phyloP scores from a whole-genome alignment of 2,329 filamentous ascomycete species.

The Macrophomina pseudophaseolina region DNA sequence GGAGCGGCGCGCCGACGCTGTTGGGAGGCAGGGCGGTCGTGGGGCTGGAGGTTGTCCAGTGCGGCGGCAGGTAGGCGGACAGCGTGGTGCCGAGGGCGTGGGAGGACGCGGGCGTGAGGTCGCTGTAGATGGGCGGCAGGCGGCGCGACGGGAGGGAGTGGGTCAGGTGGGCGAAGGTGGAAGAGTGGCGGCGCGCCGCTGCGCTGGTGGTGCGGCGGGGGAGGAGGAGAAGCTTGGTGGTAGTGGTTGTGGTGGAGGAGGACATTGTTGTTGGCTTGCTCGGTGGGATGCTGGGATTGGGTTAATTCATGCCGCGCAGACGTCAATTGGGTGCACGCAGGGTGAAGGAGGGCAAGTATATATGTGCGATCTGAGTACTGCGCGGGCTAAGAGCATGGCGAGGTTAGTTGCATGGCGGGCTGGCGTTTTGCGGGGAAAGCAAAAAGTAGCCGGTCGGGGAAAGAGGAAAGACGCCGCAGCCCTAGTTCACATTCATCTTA shows the following conservation, averaged over 20 bases:
- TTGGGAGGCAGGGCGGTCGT: not conserved
- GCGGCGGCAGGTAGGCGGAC: slow-evolving; percentile 31
- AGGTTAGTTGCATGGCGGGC: not conserved
- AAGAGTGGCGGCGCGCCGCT: not conserved
- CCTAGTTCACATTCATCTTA: not conserved
- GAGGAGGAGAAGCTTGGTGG: not conserved
- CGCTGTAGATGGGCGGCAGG: slow-evolving; percentile 59
- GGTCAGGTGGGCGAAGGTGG: slow-evolving; percentile 10
- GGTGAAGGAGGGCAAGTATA: not conserved
- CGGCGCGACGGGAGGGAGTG: slow-evolving; percentile 53
- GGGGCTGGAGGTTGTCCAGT: slow-evolving; percentile 16
- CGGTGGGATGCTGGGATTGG: not conserved
- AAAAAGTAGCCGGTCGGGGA: slow-evolving; percentile 8
- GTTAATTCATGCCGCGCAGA: not conserved
- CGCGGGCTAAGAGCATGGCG: not conserved
- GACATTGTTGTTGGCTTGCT: not conserved
- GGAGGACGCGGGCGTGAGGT: slow-evolving; percentile 65
- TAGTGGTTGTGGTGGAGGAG: not conserved
- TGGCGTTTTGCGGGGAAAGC: slow-evolving; percentile 10
- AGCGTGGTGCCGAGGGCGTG: slow-evolving; percentile 64
- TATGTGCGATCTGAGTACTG: not conserved
- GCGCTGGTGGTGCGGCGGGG: not conserved
- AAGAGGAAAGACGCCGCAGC: slow-evolving; percentile 2
- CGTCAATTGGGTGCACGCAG: not conserved
- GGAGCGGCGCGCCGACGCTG: slow-evolving; percentile 14